Evolutionary conservation across 208 protist genomes (phyloP), one percentile per base, ranked within the genome.

Genomic region (Acanthamoeba sp.): DNA sequence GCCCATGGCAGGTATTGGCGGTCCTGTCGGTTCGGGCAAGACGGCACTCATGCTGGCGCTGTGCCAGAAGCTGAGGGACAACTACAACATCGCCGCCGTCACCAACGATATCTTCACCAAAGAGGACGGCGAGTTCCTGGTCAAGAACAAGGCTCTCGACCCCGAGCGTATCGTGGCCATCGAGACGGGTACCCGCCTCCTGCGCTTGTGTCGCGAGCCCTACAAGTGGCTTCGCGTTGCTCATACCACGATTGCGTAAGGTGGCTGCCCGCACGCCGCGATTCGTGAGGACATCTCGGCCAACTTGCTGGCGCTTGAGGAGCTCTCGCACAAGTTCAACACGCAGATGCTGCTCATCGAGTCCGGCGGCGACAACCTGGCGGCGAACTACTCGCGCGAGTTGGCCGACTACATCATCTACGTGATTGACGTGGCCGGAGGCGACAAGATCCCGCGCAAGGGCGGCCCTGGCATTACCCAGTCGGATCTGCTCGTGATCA

Each of bases 41-140:
- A 97, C 96, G 29, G 96, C 96, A 29, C 94, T 97, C 12, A 91
- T 97, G 14, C 95, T 96, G 24, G 78, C 95, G 55, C 95, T 97
- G 18, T 96, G 95, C 66, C 82, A 42, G 18, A 16, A 34, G 18
- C 85, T 96, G 62, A 57, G 95, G 27, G 80, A 94, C 50, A 69
- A 76, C 12, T 50, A 95, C 76, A 95, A 93, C 48, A 94, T 96
- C 50, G 95, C 62, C 34, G 94, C 95, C 29, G 95, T 96, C 29
- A 96, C 95, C 6, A 96, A 96, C 91, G 95, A 96, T 42, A 96
- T 96, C 64, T 96, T 96, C 95, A 96, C 95, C 57, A 94, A 94
- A 32, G 95, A 96, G 80, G 95, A 97, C 48, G 94, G 90, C 73
- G 96, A 97, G 78, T 97, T 96, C 94, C 82, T 97, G 22, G 73